These are phyloP conservation scores for Pseudozyma tsukubaensis DNA, from an alignment of 1,284 basidiomycete species.

Conservation along the genomic window DNA sequence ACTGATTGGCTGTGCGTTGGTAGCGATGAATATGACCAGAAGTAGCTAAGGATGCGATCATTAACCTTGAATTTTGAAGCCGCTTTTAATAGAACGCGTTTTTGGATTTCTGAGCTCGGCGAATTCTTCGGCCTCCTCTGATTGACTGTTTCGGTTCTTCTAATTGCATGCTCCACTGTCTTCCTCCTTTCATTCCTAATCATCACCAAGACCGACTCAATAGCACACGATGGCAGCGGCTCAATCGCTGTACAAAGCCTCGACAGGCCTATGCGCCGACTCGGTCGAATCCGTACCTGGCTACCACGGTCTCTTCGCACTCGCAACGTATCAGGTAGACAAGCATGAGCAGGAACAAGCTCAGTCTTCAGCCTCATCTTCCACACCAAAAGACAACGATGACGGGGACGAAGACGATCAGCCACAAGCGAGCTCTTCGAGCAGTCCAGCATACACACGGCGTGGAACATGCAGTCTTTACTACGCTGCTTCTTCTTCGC, in stretches of 20 bases:
- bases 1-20: too few species aligned
- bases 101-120: conserved; percentile 6
- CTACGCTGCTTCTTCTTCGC: conserved; percentile 3
- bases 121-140: conserved; percentile 13
- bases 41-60: too few species aligned
- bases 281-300: conserved; percentile 62
- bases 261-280: conserved; percentile 63
- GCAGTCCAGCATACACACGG: conserved; percentile 53
- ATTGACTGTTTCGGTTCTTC: conserved; percentile 7
- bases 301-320: conserved; percentile 54
- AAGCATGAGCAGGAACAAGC: conserved; percentile 47
- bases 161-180: background rate
- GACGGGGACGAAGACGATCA: conserved; percentile 17
- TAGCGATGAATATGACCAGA: too few species aligned
- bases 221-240: conserved; percentile 14
- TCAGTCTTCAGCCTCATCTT: conserved; percentile 18
- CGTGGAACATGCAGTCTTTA: conserved; percentile 54
- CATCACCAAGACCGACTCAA: too few species aligned
- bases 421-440: conserved; percentile 4
- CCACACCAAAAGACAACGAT: background rate
- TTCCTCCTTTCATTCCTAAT: background rate
- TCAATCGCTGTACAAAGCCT: conserved; percentile 44
- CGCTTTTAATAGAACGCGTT: conserved; percentile 3
- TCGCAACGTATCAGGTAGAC: conserved; percentile 67
- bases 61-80: background rate